Evolutionary conservation across 306 rosid species (phyloP), one percentile per base, ranked within the genome.

Genomic region (Ochetophila trinervis): DNA sequence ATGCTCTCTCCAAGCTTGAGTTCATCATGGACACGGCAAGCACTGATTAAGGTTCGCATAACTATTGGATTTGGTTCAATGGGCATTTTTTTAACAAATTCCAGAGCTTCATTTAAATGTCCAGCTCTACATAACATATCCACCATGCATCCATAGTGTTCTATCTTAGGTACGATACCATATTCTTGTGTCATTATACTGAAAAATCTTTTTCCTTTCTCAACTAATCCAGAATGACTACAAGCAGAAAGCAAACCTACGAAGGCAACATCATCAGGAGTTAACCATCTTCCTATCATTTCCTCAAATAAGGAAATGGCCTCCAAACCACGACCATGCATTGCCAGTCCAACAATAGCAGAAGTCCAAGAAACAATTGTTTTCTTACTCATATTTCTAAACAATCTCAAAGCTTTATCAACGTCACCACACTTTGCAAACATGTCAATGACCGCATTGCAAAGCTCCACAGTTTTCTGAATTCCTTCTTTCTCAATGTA

Each of bases 301-400:
- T 87, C 95, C 59, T 91, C 90, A 67, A 88, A 91, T 59, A 87
- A 32, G 8, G 79, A 75, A 66, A 82, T 78, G 6, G 95, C 96
- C 51, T 89, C 96, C 27, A 44, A 50, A 22, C 98, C 96, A 0
- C 84, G 82, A 37, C 98, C 96, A 8, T 91, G 91, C 98, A 89
- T 91, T 17, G 96, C 98, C 58, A 89, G 65, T 44, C 98, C 96
- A 73, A 51, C 90, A 36, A 88, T 87, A 30, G 88, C 90, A 18
- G 98, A 87, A 70, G 98, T 91, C 98, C 98, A 92, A 0, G 96
- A 82, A 75, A 92, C 90, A 50, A 91, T 85, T 21, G 95, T 89
- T 34, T 79, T 80, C 47, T 48, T 67, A 17, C 21, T 69, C 96
- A 85, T 85, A 54, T 66, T 63, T 68, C 86, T 75, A 50, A 91